Conservation (phyloP, 2,329 filamentous ascomycete genomes). For the Beauveria sp. region DNA sequence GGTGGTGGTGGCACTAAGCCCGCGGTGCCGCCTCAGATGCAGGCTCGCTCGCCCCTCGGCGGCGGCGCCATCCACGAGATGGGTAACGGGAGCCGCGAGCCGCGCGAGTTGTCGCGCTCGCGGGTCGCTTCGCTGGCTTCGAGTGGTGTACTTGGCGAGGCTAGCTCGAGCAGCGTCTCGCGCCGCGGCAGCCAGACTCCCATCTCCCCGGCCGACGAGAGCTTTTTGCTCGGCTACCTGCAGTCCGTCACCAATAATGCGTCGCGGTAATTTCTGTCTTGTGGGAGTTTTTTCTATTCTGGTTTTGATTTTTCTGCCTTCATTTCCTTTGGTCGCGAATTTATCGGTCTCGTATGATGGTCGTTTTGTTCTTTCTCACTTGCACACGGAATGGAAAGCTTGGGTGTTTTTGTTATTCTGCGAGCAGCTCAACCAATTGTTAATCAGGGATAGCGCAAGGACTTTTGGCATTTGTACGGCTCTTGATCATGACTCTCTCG, state of each 20-base stretch:
- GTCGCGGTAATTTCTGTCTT: slow-evolving; percentile 20
- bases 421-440: not conserved
- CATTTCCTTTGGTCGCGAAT: too few relatives aligned
- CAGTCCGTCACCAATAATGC: slow-evolving; percentile 43
- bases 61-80: slow-evolving; percentile 10
- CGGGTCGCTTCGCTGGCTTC: slow-evolving; percentile 39
- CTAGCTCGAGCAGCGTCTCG: slow-evolving; percentile 19
- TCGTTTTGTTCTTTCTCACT: not conserved
- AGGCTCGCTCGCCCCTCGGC: slow-evolving; percentile 2
- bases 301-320: not conserved
- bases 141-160: slow-evolving; percentile 22
- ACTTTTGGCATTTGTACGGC: not conserved
- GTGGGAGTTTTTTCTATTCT: not conserved
- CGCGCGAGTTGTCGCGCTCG: slow-evolving; percentile 21
- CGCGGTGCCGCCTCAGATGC: not conserved
- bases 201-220: slow-evolving; percentile 64
- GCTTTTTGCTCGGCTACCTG: slow-evolving; percentile 69
- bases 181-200: slow-evolving; percentile 44
- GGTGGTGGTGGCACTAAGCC: not conserved
- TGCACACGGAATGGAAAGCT: not conserved
- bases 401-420: slow-evolving; percentile 3
- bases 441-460: not conserved
- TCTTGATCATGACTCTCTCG: not conserved
- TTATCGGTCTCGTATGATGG: not conserved
- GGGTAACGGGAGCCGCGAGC: slow-evolving; percentile 7